A percentile compares a stretch with the other conserved stretches of the same genome.
phyloP scores from a whole-genome alignment of 257 asterid species.

The Scutellaria barbata region DNA sequence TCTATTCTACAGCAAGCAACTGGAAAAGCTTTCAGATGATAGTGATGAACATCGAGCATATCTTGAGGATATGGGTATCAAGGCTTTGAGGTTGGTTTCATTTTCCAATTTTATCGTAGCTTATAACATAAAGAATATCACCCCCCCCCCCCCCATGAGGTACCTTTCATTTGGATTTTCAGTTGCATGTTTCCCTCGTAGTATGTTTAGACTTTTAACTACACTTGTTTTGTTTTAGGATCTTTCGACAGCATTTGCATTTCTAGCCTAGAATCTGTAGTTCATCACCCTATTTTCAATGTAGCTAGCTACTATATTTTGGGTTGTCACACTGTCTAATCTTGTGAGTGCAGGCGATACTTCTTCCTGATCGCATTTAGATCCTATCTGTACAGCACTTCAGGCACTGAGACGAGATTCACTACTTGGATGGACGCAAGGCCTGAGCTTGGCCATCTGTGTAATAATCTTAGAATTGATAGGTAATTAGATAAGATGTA shows the following conservation, averaged over 20 bases:
- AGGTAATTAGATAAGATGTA: conserved; percentile 41
- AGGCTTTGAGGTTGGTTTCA: conserved; percentile 79
- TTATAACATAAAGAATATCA: background rate
- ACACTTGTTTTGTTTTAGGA: conserved; percentile 12
- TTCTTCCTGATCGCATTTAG: conserved; percentile 88
- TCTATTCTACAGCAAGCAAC: conserved; percentile 65
- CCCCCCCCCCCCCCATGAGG: background rate
- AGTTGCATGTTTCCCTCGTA: conserved; percentile 1
- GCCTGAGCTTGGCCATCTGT: conserved; percentile 95
- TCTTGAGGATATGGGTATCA: conserved; percentile 83
- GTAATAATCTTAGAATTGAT: conserved; percentile 81
- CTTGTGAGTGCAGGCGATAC: conserved; percentile 74
- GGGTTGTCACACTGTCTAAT: conserved; percentile 12
- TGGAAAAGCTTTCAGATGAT: conserved; percentile 61
- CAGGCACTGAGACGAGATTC: conserved; percentile 64
- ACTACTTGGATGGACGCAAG: conserved; percentile 86
- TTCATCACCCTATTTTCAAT: background rate
- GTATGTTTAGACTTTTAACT: background rate
- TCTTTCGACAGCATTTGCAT: conserved; percentile 7
- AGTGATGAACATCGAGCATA: conserved; percentile 78
- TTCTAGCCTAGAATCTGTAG: background rate
- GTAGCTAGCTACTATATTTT: background rate
- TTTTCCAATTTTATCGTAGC: conserved; percentile 19
- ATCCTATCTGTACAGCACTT: conserved; percentile 79
- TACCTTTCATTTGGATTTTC: conserved; percentile 9